These are phyloP conservation scores for Isochrysis galbana DNA, from an alignment of 78 protist genomes.

Conservation along the genomic window DNA sequence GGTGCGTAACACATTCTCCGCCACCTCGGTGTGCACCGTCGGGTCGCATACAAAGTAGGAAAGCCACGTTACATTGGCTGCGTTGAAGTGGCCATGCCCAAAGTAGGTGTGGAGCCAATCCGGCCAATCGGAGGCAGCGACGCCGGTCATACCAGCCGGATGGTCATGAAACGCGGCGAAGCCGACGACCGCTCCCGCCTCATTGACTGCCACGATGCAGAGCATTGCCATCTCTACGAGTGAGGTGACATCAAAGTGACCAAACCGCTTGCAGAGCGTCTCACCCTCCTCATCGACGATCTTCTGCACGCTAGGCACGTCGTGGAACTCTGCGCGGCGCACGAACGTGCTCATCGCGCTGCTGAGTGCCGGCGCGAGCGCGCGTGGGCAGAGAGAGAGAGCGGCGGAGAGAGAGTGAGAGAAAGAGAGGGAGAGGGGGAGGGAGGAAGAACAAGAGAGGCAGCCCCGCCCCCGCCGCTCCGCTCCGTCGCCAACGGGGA, in stretches of 20 bases:
- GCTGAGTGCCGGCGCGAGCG: too few relatives aligned
- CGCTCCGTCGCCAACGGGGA: too few relatives aligned
- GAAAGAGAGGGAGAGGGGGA: too few relatives aligned
- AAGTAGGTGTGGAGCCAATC: not conserved
- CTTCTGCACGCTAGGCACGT: not conserved
- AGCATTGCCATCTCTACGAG: conserved; percentile 9
- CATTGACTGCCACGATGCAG: conserved; percentile 17
- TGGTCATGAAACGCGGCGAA: conserved; percentile 26
- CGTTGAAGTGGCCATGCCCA: not conserved
- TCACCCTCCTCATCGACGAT: not conserved
- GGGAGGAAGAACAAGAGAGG: too few relatives aligned
- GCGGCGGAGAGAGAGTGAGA: too few relatives aligned
- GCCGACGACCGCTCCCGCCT: not conserved
- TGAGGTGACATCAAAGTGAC: not conserved
- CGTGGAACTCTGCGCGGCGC: conserved; percentile 31
- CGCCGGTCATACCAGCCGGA: not conserved
- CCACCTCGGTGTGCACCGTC: not conserved
- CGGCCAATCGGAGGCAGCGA: not conserved
- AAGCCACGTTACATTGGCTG: not conserved
- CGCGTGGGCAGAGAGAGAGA: too few relatives aligned
- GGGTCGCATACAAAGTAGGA: not conserved
- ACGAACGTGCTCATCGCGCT: too few relatives aligned
- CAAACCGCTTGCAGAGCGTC: not conserved
- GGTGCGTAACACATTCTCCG: conserved; percentile 7
- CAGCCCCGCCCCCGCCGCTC: too few relatives aligned